A percentile compares a stretch with the other conserved stretches of the same genome.
Conservation (phyloP, 2,329 filamentous ascomycete genomes). For the Microdochium bolleyi region DNA sequence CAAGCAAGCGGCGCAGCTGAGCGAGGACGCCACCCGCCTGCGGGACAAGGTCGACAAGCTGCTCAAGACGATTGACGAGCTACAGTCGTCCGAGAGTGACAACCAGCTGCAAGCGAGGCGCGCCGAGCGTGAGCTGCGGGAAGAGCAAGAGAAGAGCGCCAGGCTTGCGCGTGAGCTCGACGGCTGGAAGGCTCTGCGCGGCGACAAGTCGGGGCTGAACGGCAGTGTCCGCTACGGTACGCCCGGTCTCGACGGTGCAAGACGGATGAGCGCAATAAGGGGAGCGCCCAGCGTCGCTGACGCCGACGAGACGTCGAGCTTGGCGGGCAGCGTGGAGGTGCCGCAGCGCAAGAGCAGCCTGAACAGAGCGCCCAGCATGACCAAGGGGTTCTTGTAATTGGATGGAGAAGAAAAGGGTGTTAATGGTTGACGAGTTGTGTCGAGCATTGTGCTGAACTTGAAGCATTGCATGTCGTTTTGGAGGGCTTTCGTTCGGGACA, state of each 20-base stretch:
- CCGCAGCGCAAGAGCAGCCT: constrained; percentile 60
- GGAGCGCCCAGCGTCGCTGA: constrained; percentile 35
- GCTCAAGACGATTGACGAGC: constrained; percentile 84
- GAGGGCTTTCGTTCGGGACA: no score
- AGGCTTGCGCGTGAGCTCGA: constrained; percentile 85
- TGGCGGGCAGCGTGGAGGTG: constrained; percentile 36
- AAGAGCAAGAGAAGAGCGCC: constrained; percentile 76
- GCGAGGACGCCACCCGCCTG: constrained; percentile 76
- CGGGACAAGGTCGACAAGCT: constrained; percentile 89
- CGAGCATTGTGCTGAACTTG: no score
- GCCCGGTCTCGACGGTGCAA: constrained; percentile 14
- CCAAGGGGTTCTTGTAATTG: constrained; percentile 65
- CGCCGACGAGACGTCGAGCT: constrained; percentile 24
- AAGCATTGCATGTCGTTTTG: no score
- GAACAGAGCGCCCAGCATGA: constrained; percentile 57
- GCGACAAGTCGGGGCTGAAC: constrained; percentile 44
- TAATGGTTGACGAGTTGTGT: background rate
- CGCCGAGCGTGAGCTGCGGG: constrained; percentile 81
- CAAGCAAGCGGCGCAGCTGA: constrained; percentile 72
- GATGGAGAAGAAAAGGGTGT: background rate
- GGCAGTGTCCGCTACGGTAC: constrained; percentile 16
- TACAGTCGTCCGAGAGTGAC: constrained; percentile 78
- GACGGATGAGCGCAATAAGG: constrained; percentile 38
- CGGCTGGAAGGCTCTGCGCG: constrained; percentile 68
- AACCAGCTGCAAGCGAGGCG: constrained; percentile 76